A percentile compares a stretch with the other conserved stretches of the same genome.
These are phyloP conservation scores for Bonia amplexicaulis DNA, from an alignment of 176 grass and related monocot species.

Conservation along the genomic window DNA sequence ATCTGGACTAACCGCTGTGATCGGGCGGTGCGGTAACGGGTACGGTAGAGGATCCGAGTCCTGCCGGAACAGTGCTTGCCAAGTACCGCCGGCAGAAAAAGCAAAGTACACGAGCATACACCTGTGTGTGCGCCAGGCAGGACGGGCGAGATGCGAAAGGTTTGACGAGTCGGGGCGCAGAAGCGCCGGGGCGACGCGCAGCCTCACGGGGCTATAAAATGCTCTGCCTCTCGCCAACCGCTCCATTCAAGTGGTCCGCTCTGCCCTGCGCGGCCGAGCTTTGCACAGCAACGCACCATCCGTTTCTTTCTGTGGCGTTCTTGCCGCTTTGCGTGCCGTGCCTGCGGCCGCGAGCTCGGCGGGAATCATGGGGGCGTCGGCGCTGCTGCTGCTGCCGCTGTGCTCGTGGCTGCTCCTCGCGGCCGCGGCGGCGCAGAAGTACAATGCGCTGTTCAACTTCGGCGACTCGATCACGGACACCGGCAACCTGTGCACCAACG, in stretches of 20 bases:
- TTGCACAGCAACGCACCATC: neutral
- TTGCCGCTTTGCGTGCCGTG: neutral
- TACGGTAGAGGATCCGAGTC: neutral
- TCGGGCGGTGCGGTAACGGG: too few relatives aligned
- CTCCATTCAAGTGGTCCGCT: neutral
- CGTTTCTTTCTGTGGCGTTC: neutral
- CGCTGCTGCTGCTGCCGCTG: neutral
- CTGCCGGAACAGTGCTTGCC: neutral
- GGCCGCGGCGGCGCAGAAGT: constrained; percentile 35
- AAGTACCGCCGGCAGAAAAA: neutral
- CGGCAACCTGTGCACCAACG: constrained; percentile 59
- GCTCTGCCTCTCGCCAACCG: neutral
- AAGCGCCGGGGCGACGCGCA: neutral
- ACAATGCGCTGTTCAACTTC: constrained; percentile 76
- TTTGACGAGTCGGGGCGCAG: neutral
- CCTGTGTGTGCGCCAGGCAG: neutral
- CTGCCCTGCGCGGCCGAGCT: neutral
- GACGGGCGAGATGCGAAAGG: constrained; percentile 11
- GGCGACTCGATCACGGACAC: constrained; percentile 78
- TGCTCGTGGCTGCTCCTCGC: neutral
- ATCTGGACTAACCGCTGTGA: too few relatives aligned
- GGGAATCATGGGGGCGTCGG: neutral
- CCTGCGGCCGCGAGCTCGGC: neutral
- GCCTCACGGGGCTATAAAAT: constrained; percentile 37
- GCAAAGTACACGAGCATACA: neutral